phyloP scores from a whole-genome alignment of 2,329 filamentous ascomycete species.

The Aureobasidium sp. region DNA sequence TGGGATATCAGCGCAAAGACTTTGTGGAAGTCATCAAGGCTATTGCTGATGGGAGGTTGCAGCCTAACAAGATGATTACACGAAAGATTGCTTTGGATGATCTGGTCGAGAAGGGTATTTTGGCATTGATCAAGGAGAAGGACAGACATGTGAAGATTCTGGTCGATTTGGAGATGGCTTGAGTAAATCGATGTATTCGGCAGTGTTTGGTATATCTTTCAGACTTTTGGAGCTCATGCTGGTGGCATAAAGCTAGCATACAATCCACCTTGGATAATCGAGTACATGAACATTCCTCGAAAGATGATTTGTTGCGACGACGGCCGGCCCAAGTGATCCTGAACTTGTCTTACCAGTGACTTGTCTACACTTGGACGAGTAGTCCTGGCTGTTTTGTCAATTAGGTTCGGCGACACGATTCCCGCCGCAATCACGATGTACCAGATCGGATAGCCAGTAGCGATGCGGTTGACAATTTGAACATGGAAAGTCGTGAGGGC shows the following conservation, averaged over 20 bases:
- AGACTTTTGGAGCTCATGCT: conserved; percentile 57
- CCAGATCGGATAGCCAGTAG: conserved; percentile 91
- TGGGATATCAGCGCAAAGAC: conserved; percentile 26
- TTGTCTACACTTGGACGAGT: neutral
- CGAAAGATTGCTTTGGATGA: conserved; percentile 24
- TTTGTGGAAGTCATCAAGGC: conserved; percentile 25
- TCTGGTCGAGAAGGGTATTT: conserved; percentile 24
- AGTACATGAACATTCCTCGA: conserved; percentile 83
- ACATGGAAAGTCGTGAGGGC: conserved; percentile 89
- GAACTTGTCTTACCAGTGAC: neutral
- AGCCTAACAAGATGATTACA: conserved; percentile 25
- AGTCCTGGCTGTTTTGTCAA: conserved; percentile 21
- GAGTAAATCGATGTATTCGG: neutral
- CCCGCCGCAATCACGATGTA: conserved; percentile 79
- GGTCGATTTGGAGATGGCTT: conserved; percentile 20
- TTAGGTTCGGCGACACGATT: conserved; percentile 27
- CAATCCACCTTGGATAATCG: conserved; percentile 80
- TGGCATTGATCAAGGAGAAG: conserved; percentile 24
- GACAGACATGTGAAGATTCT: conserved; percentile 27
- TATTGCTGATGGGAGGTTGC: conserved; percentile 22
- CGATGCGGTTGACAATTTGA: conserved; percentile 91
- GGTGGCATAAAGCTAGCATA: conserved; percentile 95
- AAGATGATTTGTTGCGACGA: conserved; percentile 46
- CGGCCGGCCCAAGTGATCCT: neutral
- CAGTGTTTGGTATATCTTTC: neutral